Base-by-base conservation (phyloP, 1,284 basidiomycete species). In the Coniferiporia sulphurascens region DNA sequence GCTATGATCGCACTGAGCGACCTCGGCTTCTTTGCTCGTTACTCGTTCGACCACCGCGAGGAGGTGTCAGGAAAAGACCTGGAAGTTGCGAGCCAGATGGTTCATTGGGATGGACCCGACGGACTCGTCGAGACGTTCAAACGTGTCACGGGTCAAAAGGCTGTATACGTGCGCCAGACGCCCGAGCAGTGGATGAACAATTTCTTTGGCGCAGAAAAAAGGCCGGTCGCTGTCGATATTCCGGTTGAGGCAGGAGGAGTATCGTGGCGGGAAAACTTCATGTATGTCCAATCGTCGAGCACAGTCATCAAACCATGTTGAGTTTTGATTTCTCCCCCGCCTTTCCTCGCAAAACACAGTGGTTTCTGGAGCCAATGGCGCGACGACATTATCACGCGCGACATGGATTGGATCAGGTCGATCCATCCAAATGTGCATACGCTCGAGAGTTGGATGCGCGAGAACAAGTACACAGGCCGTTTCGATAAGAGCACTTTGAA, bases 21-120 rank as follows among this genome's bases (percentile, higher is more conserved):
- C 65, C 65, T 80, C 32, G 78, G 74, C 48, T 79, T 73, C 71
- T 80, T 76, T 71, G 75, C 73, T 12, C 72, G 77, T 21, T 78
- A 76, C 64, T 74, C 73, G 1, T 78, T 81, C 65, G 76, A 78
- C 64, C 67, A 79, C 59, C 75, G 74, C 45, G 67, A 62, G 7
- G 65, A 69, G 51, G 74, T 72, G 4, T 78, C 76, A 4, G 74
- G 71, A 0, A 68, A 71, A 52, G 73, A 78, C n/a, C 69, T 78
- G 52, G 68, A 73, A 58, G 65, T 78, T 58, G 76, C 74, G 2
- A 76, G 73, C 51, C 76, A 82, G 58, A 65, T 72, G 57, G 76
- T 80, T 19, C 69, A 67, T 8, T 78, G 76, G 74, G 72, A 78
- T 19, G 69, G 76, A 55, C 36, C 51, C 36, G 51, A 52, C 17